Percentiles rank a stretch among this genome's conserved stretches.
Conservation (phyloP, 495 filamentous ascomycete genomes). For the Aspergillus campestris region DNA sequence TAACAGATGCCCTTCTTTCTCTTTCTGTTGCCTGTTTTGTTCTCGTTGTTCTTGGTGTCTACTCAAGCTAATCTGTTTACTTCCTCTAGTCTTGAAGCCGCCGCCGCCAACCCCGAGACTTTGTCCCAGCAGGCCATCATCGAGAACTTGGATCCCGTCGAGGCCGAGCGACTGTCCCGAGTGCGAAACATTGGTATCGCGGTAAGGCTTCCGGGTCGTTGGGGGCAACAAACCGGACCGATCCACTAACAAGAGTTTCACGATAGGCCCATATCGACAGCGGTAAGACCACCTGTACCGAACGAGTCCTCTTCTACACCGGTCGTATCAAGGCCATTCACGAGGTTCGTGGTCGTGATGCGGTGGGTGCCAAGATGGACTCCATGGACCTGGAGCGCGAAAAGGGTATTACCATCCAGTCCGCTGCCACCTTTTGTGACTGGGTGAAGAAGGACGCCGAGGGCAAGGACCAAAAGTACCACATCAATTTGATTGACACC, state of each 20-base stretch:
- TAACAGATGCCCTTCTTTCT: background rate
- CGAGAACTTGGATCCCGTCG: slow-evolving; percentile 62
- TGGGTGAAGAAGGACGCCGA: slow-evolving; percentile 77
- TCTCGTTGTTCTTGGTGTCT: slow-evolving; percentile 3
- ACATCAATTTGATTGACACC: slow-evolving; percentile 98
- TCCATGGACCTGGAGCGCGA: slow-evolving; percentile 98
- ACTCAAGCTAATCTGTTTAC: slow-evolving; percentile 4
- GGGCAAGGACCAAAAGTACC: slow-evolving; percentile 78
- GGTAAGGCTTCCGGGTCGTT: slow-evolving; percentile 37
- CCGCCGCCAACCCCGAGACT: slow-evolving; percentile 47
- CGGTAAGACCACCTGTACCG: slow-evolving; percentile 95
- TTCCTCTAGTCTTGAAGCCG: slow-evolving; percentile 46
- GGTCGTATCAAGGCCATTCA: slow-evolving; percentile 95
- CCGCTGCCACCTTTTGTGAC: slow-evolving; percentile 95
- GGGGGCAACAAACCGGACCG: no score
- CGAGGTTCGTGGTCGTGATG: slow-evolving; percentile 92
- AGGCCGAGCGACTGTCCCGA: slow-evolving; percentile 64
- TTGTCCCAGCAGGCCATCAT: slow-evolving; percentile 63
- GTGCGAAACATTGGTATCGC: slow-evolving; percentile 98
- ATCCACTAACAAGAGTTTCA: slow-evolving; percentile 7
- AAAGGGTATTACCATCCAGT: slow-evolving; percentile 98
- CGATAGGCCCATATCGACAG: slow-evolving; percentile 93
- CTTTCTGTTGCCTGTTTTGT: background rate
- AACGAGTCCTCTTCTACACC: slow-evolving; percentile 97
- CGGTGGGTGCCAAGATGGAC: slow-evolving; percentile 99